phyloP scores from a whole-genome alignment of 2,329 filamentous ascomycete genomes.

The Teratosphaeria viscida region DNA sequence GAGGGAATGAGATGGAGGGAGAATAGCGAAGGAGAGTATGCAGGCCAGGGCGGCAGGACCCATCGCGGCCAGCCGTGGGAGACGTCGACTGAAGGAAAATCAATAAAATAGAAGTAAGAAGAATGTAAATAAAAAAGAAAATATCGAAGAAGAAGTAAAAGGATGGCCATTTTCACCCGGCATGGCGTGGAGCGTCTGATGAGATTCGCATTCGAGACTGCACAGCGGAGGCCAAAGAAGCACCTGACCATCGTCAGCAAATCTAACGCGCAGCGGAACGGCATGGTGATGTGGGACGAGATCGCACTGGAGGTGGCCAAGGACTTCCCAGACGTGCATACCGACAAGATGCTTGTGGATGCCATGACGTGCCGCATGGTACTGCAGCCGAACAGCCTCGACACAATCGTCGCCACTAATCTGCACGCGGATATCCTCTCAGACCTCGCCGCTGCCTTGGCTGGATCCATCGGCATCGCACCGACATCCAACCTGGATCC shows the following conservation, averaged over 20 bases:
- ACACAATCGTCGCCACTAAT: conserved; percentile 41
- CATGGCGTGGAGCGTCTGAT: conserved; percentile 50
- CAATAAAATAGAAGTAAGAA: no score
- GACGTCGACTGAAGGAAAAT: conserved; percentile 51
- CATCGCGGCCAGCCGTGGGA: conserved; percentile 51
- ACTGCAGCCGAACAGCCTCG: conserved; percentile 33
- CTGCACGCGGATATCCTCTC: conserved; percentile 41
- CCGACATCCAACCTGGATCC: conserved; percentile 62
- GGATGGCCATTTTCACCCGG: conserved; percentile 53
- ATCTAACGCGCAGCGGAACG: conserved; percentile 39
- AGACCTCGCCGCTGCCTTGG: conserved; percentile 58
- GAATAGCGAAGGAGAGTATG: conserved; percentile 59
- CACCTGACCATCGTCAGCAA: conserved; percentile 42
- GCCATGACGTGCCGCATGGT: conserved; percentile 42
- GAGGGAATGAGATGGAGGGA: no score
- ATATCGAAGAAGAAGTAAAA: no score
- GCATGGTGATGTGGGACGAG: conserved; percentile 41
- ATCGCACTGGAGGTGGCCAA: conserved; percentile 37
- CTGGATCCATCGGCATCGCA: conserved; percentile 62
- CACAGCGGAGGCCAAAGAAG: conserved; percentile 36
- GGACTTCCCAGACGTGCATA: conserved; percentile 34
- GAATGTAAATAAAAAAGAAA: no score
- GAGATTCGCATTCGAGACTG: conserved; percentile 53
- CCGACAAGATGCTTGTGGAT: conserved; percentile 42
- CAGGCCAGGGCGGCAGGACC: conserved; percentile 53